Conservation (phyloP, 75 land plant species). For the Selaginella tamariscina region DNA sequence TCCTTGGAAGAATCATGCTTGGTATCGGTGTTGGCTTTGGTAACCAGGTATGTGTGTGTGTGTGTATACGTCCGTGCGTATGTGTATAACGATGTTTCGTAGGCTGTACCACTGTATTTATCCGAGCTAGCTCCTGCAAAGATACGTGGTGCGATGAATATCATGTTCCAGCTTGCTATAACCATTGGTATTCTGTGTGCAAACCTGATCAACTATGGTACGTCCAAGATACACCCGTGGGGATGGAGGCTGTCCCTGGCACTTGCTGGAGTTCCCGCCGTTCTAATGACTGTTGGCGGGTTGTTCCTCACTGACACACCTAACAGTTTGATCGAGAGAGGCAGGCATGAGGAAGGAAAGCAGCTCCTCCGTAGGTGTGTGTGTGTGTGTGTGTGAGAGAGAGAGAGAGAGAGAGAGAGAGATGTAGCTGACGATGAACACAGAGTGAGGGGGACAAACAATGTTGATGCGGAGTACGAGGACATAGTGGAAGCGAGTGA, state of each 20-base stretch:
- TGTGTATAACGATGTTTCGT: too few species aligned
- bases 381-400: neutral
- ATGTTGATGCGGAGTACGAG: conserved; percentile 43
- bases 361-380: conserved; percentile 26
- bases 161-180: conserved; percentile 31
- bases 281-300: conserved; percentile 46
- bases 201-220: conserved; percentile 40
- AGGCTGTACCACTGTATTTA: conserved; percentile 52
- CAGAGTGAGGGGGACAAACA: conserved; percentile 41
- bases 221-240: conserved; percentile 49
- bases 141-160: conserved; percentile 48
- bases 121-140: conserved; percentile 75
- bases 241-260: conserved; percentile 55
- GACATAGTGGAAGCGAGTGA: conserved; percentile 53
- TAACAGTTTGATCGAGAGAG: conserved; percentile 63
- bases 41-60: conserved; percentile 65
- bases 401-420: neutral
- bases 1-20: conserved; percentile 71
- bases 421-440: neutral
- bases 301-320: conserved; percentile 63
- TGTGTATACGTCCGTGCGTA: too few species aligned
- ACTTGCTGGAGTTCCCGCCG: conserved; percentile 52
- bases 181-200: conserved; percentile 33
- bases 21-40: conserved; percentile 85
- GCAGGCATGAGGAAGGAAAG: conserved; percentile 30